Evolutionary conservation across 345 rosid genomes (phyloP).

Genomic region (Excoecaria cochinchinensis): DNA sequence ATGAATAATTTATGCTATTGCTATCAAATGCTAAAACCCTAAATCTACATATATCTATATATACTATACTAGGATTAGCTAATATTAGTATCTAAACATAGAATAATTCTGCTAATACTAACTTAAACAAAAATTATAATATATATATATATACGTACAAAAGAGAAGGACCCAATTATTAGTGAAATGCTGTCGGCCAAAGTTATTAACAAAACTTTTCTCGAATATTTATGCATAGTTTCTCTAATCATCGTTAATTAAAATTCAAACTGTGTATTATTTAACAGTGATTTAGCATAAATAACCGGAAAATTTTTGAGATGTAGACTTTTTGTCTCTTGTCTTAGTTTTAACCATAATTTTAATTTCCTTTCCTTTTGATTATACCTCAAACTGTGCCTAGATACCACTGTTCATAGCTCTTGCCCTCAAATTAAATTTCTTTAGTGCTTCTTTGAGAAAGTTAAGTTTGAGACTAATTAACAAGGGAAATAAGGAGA

Average conservation of each 20-base stretch:
- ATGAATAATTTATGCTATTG: no score
- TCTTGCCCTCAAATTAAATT: neutral
- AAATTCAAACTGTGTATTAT: neutral
- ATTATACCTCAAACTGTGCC: neutral
- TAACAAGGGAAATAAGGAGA: neutral
- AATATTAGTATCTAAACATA: neutral
- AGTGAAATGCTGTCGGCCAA: slow-evolving; percentile 33
- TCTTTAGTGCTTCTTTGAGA: slow-evolving; percentile 17
- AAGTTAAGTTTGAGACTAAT: slow-evolving; percentile 21
- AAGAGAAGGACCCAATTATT: slow-evolving; percentile 12
- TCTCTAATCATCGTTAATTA: neutral
- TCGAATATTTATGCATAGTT: slow-evolving; percentile 9
- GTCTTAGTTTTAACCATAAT: neutral
- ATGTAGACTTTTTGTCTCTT: slow-evolving; percentile 12
- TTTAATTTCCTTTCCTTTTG: neutral
- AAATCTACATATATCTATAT: no score
- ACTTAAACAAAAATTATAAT: slow-evolving; percentile 21
- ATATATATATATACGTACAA: neutral
- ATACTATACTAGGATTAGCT: no score
- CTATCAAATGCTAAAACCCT: no score
- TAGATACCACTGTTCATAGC: slow-evolving; percentile 18
- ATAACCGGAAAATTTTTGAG: neutral
- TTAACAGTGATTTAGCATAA: slow-evolving; percentile 1
- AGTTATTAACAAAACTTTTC: slow-evolving; percentile 12
- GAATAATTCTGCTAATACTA: slow-evolving; percentile 15